These are phyloP conservation scores for Turritis glabra DNA, from an alignment of 345 rosid species.

Conservation along the genomic window DNA sequence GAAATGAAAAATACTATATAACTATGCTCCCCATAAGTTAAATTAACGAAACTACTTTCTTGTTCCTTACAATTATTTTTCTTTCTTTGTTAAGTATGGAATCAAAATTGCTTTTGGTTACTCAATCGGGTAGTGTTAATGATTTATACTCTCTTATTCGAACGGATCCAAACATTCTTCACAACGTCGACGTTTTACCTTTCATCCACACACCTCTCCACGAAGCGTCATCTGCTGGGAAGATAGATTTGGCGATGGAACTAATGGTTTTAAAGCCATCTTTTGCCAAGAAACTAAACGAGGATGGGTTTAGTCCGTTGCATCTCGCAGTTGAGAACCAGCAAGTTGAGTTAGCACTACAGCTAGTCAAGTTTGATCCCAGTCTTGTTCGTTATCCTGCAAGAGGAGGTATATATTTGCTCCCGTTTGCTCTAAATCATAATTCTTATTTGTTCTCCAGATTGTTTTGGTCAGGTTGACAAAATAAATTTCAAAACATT, in stretches of 20 bases:
- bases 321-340: slow-evolving; percentile 23
- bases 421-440: no score
- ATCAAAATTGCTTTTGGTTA: background rate
- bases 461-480: no score
- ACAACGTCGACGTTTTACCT: background rate
- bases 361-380: slow-evolving; percentile 22
- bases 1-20: background rate
- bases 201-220: slow-evolving; percentile 26
- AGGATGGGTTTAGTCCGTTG: slow-evolving; percentile 15
- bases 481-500: no score
- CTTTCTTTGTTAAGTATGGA: background rate
- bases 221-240: background rate
- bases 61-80: background rate
- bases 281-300: slow-evolving; percentile 25
- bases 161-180: background rate
- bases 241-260: slow-evolving; percentile 18
- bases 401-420: slow-evolving; percentile 1
- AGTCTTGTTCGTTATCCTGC: slow-evolving; percentile 21
- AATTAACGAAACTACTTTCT: background rate
- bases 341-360: slow-evolving; percentile 19
- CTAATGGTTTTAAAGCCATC: slow-evolving; percentile 26
- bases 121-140: background rate
- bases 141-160: slow-evolving; percentile 15
- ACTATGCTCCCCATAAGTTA: background rate
- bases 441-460: no score